Evolutionary conservation across 495 filamentous ascomycete species (phyloP).

Genomic region (Neurospora tetraspora): DNA sequence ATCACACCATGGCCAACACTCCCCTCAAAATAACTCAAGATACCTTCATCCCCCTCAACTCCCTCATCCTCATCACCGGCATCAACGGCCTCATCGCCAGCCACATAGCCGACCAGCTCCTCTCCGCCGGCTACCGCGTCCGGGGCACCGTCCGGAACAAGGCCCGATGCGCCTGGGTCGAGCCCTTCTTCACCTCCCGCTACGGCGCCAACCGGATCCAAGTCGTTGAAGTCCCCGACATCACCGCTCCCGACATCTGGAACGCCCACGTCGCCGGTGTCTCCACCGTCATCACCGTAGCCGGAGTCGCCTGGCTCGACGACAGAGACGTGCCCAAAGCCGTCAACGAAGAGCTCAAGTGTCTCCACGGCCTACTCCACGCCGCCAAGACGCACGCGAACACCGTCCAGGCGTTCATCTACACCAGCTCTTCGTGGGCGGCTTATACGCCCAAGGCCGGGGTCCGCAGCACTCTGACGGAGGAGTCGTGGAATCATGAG

Average conservation of each 20-base stretch:
- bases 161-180: constrained; percentile 32
- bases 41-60: constrained; percentile 11
- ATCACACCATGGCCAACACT: not conserved
- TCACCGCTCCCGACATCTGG: constrained; percentile 27
- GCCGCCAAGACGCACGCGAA: constrained; percentile 5
- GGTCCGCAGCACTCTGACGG: constrained; percentile 7
- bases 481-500: constrained; percentile 17
- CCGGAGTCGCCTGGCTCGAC: not conserved
- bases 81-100: constrained; percentile 46
- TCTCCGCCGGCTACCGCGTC: constrained; percentile 40
- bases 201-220: constrained; percentile 30
- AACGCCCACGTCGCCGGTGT: constrained; percentile 27
- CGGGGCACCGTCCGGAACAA: constrained; percentile 39
- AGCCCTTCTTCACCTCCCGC: constrained; percentile 26
- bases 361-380: constrained; percentile 3
- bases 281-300: constrained; percentile 9
- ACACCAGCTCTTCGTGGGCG: constrained; percentile 19
- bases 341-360: constrained; percentile 5
- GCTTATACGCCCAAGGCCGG: constrained; percentile 15
- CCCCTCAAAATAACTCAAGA: constrained; percentile 3
- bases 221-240: constrained; percentile 26
- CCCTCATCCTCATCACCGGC: constrained; percentile 43
- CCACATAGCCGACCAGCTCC: constrained; percentile 39
- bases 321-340: constrained; percentile 4
- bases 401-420: constrained; percentile 15